Conservation (phyloP, 1,284 basidiomycete genomes). For the Gomphus bonarii region DNA sequence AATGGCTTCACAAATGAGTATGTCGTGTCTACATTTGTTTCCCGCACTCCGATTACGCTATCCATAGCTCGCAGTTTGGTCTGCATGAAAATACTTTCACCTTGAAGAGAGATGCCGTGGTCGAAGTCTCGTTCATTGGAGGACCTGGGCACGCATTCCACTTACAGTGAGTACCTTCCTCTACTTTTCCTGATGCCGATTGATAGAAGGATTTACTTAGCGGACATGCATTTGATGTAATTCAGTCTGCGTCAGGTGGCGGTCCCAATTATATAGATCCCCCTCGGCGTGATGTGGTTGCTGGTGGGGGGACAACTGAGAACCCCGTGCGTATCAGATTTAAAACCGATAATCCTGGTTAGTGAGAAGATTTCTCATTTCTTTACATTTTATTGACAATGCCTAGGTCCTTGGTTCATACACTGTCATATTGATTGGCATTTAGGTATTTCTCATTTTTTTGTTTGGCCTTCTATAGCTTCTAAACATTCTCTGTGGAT, state of each 20-base stretch:
- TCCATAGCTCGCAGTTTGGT: background rate
- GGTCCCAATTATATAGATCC: conserved; percentile 23
- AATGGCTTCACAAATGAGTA: background rate
- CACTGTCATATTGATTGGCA: background rate
- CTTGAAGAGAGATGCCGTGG: background rate
- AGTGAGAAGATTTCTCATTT: background rate
- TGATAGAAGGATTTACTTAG: background rate
- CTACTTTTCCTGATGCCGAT: background rate
- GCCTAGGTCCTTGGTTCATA: background rate
- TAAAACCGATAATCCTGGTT: conserved; percentile 8
- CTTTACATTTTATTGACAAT: background rate
- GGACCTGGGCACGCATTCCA: background rate
- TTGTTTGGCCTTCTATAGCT: too few species aligned
- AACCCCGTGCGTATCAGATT: conserved; percentile 5
- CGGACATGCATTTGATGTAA: conserved; percentile 11
- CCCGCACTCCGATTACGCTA: too few species aligned
- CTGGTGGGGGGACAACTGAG: conserved; percentile 17
- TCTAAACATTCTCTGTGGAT: background rate
- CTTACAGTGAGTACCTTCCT: conserved; percentile 5
- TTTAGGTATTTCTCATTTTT: background rate
- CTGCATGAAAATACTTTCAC: background rate
- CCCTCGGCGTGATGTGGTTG: conserved; percentile 27
- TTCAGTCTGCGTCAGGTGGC: conserved; percentile 8
- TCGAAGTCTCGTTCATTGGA: background rate
- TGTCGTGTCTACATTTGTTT: background rate